Percentiles rank a stretch among this genome's conserved stretches.
phyloP scores from a whole-genome alignment of 257 asterid species.

The Salvia hispanica region DNA sequence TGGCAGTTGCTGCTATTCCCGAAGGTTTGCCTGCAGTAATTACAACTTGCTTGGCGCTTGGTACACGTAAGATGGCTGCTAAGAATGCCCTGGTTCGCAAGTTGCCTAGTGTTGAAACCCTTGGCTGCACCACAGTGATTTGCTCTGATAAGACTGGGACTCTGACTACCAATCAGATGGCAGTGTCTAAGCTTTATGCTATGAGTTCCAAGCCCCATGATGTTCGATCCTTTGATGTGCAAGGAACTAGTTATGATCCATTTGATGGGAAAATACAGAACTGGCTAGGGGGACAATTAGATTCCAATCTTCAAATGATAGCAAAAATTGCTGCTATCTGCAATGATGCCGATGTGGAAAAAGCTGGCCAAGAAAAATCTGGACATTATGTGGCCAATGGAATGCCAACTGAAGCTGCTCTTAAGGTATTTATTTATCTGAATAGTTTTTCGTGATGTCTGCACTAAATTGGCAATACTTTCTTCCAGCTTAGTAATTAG shows the following conservation, averaged over 20 bases:
- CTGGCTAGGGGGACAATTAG: slow-evolving; percentile 69
- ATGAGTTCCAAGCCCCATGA: slow-evolving; percentile 59
- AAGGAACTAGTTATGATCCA: slow-evolving; percentile 88
- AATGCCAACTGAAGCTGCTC: slow-evolving; percentile 96
- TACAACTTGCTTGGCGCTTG: slow-evolving; percentile 97
- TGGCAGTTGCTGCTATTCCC: slow-evolving; percentile 99
- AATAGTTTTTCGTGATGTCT: neutral
- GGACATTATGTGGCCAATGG: slow-evolving; percentile 77
- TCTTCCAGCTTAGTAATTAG: neutral
- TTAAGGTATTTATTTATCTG: slow-evolving; percentile 58
- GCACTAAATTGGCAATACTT: neutral
- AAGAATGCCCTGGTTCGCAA: slow-evolving; percentile 99
- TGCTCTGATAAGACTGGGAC: slow-evolving; percentile 99
- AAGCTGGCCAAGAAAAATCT: slow-evolving; percentile 60
- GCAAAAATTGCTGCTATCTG: slow-evolving; percentile 96
- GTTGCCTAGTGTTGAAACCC: slow-evolving; percentile 99
- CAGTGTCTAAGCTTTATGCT: slow-evolving; percentile 83
- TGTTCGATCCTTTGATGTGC: slow-evolving; percentile 67
- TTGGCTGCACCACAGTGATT: slow-evolving; percentile 98
- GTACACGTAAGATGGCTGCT: slow-evolving; percentile 99
- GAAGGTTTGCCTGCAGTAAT: slow-evolving; percentile 99
- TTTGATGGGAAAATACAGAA: slow-evolving; percentile 82
- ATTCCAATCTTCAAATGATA: slow-evolving; percentile 81
- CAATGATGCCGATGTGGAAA: slow-evolving; percentile 90
- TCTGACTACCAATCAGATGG: slow-evolving; percentile 97